phyloP scores from a whole-genome alignment of 139 green algal genomes.

The Auxenochlorella pyrenoidosa region DNA sequence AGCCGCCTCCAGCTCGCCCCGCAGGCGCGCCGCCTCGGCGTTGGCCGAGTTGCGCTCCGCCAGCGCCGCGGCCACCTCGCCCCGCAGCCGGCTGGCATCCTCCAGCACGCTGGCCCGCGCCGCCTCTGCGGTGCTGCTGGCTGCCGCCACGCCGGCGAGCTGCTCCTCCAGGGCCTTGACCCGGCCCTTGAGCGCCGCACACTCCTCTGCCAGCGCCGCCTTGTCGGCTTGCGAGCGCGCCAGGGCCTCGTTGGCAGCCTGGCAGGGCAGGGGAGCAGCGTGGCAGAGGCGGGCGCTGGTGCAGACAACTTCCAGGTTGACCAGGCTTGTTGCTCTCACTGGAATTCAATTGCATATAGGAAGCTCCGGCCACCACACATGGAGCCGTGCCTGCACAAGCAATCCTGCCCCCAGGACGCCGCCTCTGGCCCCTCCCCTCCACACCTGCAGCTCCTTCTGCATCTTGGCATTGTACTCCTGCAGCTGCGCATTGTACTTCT shows the following conservation, averaged over 20 bases:
- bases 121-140: constrained; percentile 19
- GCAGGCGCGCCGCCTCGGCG: constrained; percentile 31
- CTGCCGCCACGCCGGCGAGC: constrained; percentile 9
- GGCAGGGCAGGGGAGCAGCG: not conserved
- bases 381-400: too few relatives aligned
- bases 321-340: too few relatives aligned
- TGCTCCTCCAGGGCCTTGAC: constrained; percentile 32
- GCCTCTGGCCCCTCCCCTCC: not conserved
- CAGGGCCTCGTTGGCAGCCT: constrained; percentile 19
- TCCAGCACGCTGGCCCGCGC: constrained; percentile 30
- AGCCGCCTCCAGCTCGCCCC: constrained; percentile 29
- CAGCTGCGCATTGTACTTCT: constrained; percentile 47
- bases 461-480: constrained; percentile 54
- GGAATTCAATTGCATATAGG: too few relatives aligned
- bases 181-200: constrained; percentile 21
- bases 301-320: too few relatives aligned
- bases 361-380: too few relatives aligned
- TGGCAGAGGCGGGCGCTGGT: not conserved
- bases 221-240: constrained; percentile 31
- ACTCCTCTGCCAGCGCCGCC: constrained; percentile 37
- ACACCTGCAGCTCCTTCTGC: constrained; percentile 40
- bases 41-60: constrained; percentile 17
- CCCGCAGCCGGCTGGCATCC: constrained; percentile 40
- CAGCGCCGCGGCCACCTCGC: constrained; percentile 22
- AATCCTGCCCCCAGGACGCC: too few relatives aligned